Evolutionary conservation across 257 asterid genomes (phyloP).

Genomic region (Nicotiana tomentosiformis): DNA sequence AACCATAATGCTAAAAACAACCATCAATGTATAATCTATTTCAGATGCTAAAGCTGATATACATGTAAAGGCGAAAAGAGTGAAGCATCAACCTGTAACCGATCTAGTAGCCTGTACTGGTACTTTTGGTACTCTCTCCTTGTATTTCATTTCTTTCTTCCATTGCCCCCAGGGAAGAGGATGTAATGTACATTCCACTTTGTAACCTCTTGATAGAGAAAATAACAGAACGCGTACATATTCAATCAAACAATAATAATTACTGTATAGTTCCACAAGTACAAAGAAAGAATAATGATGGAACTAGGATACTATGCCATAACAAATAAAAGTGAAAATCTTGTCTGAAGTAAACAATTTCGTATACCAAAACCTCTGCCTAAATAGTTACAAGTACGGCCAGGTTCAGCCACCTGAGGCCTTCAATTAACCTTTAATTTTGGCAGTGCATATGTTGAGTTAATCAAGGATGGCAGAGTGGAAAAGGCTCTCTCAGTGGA

Average conservation of each 20-base stretch:
- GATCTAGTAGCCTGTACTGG: too few species aligned
- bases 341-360: background rate
- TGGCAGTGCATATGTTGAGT: background rate
- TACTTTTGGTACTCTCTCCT: too few species aligned
- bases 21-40: too few species aligned
- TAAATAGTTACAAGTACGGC: background rate
- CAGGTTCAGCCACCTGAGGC: background rate
- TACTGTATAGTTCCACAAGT: background rate
- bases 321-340: background rate
- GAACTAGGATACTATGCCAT: background rate
- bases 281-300: background rate
- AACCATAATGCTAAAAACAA: too few species aligned
- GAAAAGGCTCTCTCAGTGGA: background rate
- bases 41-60: too few species aligned
- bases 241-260: background rate
- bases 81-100: too few species aligned
- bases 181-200: background rate
- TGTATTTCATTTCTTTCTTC: background rate
- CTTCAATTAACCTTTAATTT: too few species aligned
- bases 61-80: too few species aligned
- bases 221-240: background rate
- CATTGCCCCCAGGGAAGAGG: background rate
- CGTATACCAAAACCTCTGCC: background rate
- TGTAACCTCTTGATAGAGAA: background rate
- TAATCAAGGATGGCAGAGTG: background rate